A percentile compares a stretch with the other conserved stretches of the same genome.
phyloP scores from a whole-genome alignment of 768 basidiomycete genomes.

The Termitomyces sp. region DNA sequence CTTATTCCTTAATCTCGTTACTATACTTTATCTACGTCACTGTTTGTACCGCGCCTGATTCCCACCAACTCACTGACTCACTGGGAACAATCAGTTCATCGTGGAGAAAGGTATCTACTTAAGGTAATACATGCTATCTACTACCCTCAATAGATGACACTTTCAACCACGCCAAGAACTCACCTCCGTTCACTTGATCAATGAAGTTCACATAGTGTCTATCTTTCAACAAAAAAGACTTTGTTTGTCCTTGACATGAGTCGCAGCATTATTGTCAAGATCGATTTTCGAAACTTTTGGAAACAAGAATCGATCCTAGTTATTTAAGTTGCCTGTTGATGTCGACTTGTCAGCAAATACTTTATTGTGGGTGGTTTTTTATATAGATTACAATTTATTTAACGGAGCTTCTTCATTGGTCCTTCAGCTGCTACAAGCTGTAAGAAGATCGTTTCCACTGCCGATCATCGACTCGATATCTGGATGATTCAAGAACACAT shows the following conservation, averaged over 20 bases:
- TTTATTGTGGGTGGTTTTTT: background rate
- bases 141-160: background rate
- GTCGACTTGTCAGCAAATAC: background rate
- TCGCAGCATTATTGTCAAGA: background rate
- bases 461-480: conserved; percentile 38
- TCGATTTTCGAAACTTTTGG: background rate
- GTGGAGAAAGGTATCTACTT: background rate
- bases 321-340: background rate
- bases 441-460: conserved; percentile 25
- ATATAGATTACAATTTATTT: background rate
- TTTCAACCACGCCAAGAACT: background rate
- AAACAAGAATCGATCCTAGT: background rate
- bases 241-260: background rate
- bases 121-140: background rate
- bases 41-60: conserved; percentile 16
- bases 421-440: conserved; percentile 20
- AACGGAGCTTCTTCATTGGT: background rate
- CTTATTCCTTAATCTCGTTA: too few species aligned
- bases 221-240: background rate
- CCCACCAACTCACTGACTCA: background rate
- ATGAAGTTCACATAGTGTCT: background rate
- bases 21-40: conserved; percentile 3
- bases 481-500: conserved; percentile 12
- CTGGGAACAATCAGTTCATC: background rate
- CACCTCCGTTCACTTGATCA: background rate